A percentile compares a stretch with the other conserved stretches of the same genome.
phyloP scores from a whole-genome alignment of 495 filamentous ascomycete species.

The Annulohypoxylon nitens region DNA sequence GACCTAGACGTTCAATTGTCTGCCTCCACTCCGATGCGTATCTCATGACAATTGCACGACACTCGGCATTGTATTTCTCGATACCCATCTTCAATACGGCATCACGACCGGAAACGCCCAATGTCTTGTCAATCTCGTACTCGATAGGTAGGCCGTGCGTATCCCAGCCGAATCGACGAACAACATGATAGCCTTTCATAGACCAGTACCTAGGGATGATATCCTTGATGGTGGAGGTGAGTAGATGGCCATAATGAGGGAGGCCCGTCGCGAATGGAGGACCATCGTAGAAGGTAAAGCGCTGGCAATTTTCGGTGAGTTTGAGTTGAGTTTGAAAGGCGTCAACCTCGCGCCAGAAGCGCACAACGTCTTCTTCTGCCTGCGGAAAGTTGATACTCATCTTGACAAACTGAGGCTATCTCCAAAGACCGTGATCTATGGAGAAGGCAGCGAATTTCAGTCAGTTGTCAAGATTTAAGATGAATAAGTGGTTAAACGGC shows the following conservation, averaged over 20 bases:
- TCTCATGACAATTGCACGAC: slow-evolving; percentile 93
- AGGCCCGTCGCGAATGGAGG: slow-evolving; percentile 73
- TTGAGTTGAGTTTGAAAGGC: slow-evolving; percentile 68
- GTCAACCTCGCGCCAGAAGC: slow-evolving; percentile 50
- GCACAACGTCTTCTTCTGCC: slow-evolving; percentile 41
- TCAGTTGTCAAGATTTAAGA: neutral
- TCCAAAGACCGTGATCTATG: neutral
- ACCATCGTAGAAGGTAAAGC: slow-evolving; percentile 89
- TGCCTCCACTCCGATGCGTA: slow-evolving; percentile 90
- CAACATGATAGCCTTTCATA: slow-evolving; percentile 94
- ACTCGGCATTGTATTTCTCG: slow-evolving; percentile 92
- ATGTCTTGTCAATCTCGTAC: slow-evolving; percentile 98
- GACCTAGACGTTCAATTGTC: slow-evolving; percentile 89
- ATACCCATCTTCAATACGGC: slow-evolving; percentile 90
- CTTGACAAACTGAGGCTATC: slow-evolving; percentile 28
- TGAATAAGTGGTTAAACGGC: too few relatives aligned
- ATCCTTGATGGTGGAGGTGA: slow-evolving; percentile 97
- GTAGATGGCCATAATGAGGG: slow-evolving; percentile 95
- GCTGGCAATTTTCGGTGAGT: slow-evolving; percentile 69
- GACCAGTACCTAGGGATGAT: slow-evolving; percentile 98
- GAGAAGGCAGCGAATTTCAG: slow-evolving; percentile 1
- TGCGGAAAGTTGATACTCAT: slow-evolving; percentile 45
- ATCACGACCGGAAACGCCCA: slow-evolving; percentile 88
- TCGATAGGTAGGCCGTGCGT: slow-evolving; percentile 97
- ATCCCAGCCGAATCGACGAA: slow-evolving; percentile 80